Conservation (phyloP, 768 basidiomycete species). For the Strobilomyces echinocephalus region DNA sequence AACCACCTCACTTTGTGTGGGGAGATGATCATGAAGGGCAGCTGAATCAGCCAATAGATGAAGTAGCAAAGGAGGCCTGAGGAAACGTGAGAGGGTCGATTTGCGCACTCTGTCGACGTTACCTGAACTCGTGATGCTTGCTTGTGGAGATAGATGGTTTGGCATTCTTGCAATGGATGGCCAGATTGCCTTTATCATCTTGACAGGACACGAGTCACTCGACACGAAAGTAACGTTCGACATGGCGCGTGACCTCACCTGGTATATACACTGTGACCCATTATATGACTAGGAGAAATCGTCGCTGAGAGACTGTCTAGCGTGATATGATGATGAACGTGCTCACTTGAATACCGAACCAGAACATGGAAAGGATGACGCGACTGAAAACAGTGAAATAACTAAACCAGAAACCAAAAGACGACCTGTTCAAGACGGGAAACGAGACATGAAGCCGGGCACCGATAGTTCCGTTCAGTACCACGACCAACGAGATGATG, state of each 20-base stretch:
- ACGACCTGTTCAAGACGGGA: slow-evolving; percentile 74
- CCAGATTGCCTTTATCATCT: slow-evolving; percentile 82
- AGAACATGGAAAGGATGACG: slow-evolving; percentile 72
- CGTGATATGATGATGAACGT: neutral
- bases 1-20: slow-evolving; percentile 75
- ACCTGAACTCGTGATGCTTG: slow-evolving; percentile 64
- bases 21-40: slow-evolving; percentile 71
- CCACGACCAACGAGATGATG: slow-evolving; percentile 68
- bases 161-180: slow-evolving; percentile 61
- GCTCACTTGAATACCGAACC: slow-evolving; percentile 69
- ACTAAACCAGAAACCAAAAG: slow-evolving; percentile 86
- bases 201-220: neutral
- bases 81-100: neutral
- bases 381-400: slow-evolving; percentile 82
- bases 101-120: neutral
- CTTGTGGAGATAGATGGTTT: slow-evolving; percentile 53
- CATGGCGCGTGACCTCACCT: slow-evolving; percentile 27
- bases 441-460: slow-evolving; percentile 76
- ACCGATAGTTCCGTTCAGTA: slow-evolving; percentile 74
- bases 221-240: neutral
- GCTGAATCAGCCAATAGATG: slow-evolving; percentile 72
- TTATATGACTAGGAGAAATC: slow-evolving; percentile 39
- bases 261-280: slow-evolving; percentile 73
- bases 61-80: slow-evolving; percentile 71
- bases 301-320: neutral